Evolutionary conservation across 768 basidiomycete species (phyloP), one percentile per base, ranked within the genome.

Genomic region (Mrakia blollopis): DNA sequence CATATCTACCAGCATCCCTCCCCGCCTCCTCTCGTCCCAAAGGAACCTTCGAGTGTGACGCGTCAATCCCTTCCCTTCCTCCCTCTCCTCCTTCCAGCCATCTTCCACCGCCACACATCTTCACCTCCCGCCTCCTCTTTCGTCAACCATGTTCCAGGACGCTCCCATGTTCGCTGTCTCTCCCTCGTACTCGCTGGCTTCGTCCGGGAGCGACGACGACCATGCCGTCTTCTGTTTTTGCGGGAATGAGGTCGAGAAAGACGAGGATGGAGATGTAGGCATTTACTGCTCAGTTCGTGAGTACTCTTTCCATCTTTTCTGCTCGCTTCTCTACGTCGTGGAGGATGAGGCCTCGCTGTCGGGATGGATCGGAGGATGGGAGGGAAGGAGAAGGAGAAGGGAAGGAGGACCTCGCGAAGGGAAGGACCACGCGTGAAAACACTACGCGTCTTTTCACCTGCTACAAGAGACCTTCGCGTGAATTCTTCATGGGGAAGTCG

Each of bases 181-280:
- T 28, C 50, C 62, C 0, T 35, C 50, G 6, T 61, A n/a, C 30
- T 70, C 61, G 52, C 30, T 18, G 0, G 47, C 30, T 72, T 61
- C 54, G n/a, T 8, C 16, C 9, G 39, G 62, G 8, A 30, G 52
- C 44, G 65, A 60, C 65, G 67, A 62, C 47, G 75, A 44, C 32
- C 65, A 69, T 28, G 35, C 57, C 25, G 76, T 72, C 62, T 77
- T 77, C 32, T 77, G 76, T 62, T 77, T 73, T 65, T 77, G 76
- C 30, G 76, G 76, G 23, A 41, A 73, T 52, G 76, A 77, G 76
- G 71, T 72, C 35, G 71, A 50, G 10, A 47, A 44, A 23, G 76
- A 73, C 35, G 62, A 65, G n/a, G 76, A 73, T 13, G 71, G 68
- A 11, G 71, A 73, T 7, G 63, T 54, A n/a, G 70, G 52, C 8